These are phyloP conservation scores for Mangifera indica DNA, from an alignment of 345 rosid genomes.

Conservation along the genomic window DNA sequence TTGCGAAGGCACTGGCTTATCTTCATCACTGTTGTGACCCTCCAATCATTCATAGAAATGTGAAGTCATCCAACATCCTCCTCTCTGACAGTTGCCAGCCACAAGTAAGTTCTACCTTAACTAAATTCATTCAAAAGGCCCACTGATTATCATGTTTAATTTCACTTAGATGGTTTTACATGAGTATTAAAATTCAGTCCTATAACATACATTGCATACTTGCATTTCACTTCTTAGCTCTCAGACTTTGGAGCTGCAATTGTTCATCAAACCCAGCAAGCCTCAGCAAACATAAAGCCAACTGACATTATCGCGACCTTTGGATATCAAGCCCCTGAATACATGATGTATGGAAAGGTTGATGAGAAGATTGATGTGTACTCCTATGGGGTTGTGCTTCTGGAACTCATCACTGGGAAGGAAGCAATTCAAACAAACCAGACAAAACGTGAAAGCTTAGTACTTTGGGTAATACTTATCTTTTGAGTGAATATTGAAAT, in stretches of 20 bases:
- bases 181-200: not conserved
- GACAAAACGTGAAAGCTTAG: slow-evolving; percentile 36
- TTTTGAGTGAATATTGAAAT: not conserved
- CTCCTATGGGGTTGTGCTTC: slow-evolving; percentile 48
- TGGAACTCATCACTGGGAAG: slow-evolving; percentile 46
- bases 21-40: slow-evolving; percentile 40
- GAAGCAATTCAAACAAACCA: slow-evolving; percentile 33
- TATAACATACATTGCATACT: not conserved
- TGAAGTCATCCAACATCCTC: slow-evolving; percentile 41
- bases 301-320: slow-evolving; percentile 31
- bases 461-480: slow-evolving; percentile 35
- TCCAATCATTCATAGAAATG: slow-evolving; percentile 40
- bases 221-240: slow-evolving; percentile 7
- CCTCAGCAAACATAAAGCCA: slow-evolving; percentile 22
- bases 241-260: slow-evolving; percentile 33
- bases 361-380: slow-evolving; percentile 48
- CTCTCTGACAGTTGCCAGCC: slow-evolving; percentile 33
- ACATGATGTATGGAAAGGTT: slow-evolving; percentile 41
- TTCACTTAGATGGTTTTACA: not conserved
- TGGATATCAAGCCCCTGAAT: slow-evolving; percentile 46
- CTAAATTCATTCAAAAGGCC: not conserved
- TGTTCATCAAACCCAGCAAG: slow-evolving; percentile 24
- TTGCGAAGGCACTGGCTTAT: slow-evolving; percentile 40
- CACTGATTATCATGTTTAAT: not conserved
- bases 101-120: slow-evolving; percentile 23